Evolutionary conservation across 495 filamentous ascomycete genomes (phyloP).

Genomic region (Baudoinia panamericana): DNA sequence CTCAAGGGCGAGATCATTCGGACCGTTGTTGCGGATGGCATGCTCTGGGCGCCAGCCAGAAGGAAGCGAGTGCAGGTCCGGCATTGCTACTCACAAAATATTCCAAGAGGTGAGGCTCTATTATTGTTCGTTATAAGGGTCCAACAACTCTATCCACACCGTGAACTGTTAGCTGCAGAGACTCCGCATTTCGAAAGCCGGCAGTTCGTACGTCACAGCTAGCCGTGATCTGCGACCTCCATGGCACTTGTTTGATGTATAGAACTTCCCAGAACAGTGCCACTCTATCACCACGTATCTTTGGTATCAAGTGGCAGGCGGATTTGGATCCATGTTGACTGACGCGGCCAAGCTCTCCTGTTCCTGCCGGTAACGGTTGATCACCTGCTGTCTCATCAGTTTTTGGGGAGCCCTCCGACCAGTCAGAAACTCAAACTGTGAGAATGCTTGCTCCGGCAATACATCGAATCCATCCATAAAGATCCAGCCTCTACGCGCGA

Average conservation of each 20-base stretch:
- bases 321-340: conserved; percentile 3
- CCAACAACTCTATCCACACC: too few relatives aligned
- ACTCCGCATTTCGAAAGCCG: too few relatives aligned
- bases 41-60: conserved; percentile 9
- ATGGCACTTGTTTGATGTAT: too few relatives aligned
- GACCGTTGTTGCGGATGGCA: conserved; percentile 19
- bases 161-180: too few relatives aligned
- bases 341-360: not conserved
- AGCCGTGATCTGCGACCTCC: too few relatives aligned
- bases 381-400: conserved; percentile 57
- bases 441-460: conserved; percentile 67
- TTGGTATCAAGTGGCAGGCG: conserved; percentile 1
- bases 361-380: conserved; percentile 35
- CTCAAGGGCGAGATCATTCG: conserved; percentile 15
- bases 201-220: too few relatives aligned
- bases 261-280: too few relatives aligned
- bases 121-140: too few relatives aligned
- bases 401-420: conserved; percentile 65
- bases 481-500: conserved; percentile 55
- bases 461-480: conserved; percentile 71
- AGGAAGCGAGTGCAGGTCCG: conserved; percentile 14
- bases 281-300: too few relatives aligned
- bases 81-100: conserved; percentile 10
- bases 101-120: too few relatives aligned
- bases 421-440: conserved; percentile 72